Evolutionary conservation across 768 basidiomycete species (phyloP).

Genomic region (Termitomyces sp.): DNA sequence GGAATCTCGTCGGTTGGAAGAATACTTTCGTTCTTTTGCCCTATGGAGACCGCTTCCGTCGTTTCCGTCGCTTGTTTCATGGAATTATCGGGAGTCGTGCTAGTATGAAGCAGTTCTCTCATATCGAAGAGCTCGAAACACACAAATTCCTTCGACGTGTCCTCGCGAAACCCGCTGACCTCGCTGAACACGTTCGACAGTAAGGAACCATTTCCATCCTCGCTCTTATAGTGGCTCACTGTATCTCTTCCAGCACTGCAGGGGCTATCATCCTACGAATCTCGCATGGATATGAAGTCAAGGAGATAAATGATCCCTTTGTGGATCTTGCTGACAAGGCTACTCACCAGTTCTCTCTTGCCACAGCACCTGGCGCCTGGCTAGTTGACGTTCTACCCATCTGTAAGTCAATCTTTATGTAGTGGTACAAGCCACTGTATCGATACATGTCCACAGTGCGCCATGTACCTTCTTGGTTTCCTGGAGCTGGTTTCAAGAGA

Average conservation of each 20-base stretch:
- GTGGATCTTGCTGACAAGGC: slow-evolving; percentile 48
- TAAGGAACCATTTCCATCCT: slow-evolving; percentile 19
- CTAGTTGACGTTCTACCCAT: slow-evolving; percentile 47
- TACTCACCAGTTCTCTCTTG: slow-evolving; percentile 47
- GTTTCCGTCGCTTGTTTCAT: slow-evolving; percentile 47
- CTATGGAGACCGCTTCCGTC: slow-evolving; percentile 52
- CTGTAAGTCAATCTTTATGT: slow-evolving; percentile 23
- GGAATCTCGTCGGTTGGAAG: slow-evolving; percentile 53
- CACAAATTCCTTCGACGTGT: slow-evolving; percentile 42
- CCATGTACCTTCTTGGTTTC: slow-evolving; percentile 58
- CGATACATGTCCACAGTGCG: slow-evolving; percentile 32
- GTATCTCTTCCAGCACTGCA: slow-evolving; percentile 28
- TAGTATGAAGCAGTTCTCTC: slow-evolving; percentile 36
- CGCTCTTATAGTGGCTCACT: neutral
- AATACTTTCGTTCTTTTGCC: slow-evolving; percentile 49
- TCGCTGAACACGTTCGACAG: slow-evolving; percentile 42
- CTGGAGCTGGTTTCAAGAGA: slow-evolving; percentile 52
- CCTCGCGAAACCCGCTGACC: slow-evolving; percentile 39
- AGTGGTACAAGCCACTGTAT: too few species aligned
- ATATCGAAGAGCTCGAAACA: slow-evolving; percentile 40
- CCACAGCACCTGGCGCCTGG: slow-evolving; percentile 46
- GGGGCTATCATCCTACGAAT: slow-evolving; percentile 50
- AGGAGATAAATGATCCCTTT: slow-evolving; percentile 44
- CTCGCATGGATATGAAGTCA: slow-evolving; percentile 48
- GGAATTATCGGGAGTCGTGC: slow-evolving; percentile 40